phyloP scores from a whole-genome alignment of 805 yeast genomes.

The Starmera caribaea region DNA sequence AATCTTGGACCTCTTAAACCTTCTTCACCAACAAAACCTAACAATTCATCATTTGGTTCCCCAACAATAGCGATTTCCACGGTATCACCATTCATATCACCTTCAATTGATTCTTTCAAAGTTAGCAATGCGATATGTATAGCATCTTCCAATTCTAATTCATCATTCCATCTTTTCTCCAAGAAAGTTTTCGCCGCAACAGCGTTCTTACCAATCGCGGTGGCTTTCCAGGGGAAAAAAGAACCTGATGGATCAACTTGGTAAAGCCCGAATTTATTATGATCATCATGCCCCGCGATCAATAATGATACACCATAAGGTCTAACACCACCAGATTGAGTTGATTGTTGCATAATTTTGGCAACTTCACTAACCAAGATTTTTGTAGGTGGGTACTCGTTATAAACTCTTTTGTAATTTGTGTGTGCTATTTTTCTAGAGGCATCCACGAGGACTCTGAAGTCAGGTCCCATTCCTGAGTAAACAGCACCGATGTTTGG shows the following conservation, averaged over 20 bases:
- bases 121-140: conserved; percentile 93
- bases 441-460: conserved; percentile 86
- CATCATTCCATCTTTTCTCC: conserved; percentile 98
- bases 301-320: conserved; percentile 94
- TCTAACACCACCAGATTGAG: conserved; percentile 96
- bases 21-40: conserved; percentile 80
- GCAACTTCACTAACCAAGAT: conserved; percentile 92
- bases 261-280: conserved; percentile 66
- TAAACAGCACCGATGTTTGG: conserved; percentile 96
- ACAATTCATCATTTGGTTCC: conserved; percentile 65
- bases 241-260: conserved; percentile 99
- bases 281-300: conserved; percentile 89
- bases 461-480: conserved; percentile 99
- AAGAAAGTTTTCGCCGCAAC: conserved; percentile 94
- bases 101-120: conserved; percentile 92
- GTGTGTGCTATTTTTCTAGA: conserved; percentile 92
- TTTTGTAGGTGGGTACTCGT: conserved; percentile 95
- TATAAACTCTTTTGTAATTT: conserved; percentile 83
- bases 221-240: conserved; percentile 98
- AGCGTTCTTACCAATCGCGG: conserved; percentile 96
- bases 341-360: conserved; percentile 95
- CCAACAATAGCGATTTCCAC: conserved; percentile 89
- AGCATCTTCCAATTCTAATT: conserved; percentile 95
- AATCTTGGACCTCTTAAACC: conserved; percentile 82
- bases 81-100: conserved; percentile 94